Evolutionary conservation across 805 yeast genomes (phyloP).

Genomic region (Suhomyces pyralidae): DNA sequence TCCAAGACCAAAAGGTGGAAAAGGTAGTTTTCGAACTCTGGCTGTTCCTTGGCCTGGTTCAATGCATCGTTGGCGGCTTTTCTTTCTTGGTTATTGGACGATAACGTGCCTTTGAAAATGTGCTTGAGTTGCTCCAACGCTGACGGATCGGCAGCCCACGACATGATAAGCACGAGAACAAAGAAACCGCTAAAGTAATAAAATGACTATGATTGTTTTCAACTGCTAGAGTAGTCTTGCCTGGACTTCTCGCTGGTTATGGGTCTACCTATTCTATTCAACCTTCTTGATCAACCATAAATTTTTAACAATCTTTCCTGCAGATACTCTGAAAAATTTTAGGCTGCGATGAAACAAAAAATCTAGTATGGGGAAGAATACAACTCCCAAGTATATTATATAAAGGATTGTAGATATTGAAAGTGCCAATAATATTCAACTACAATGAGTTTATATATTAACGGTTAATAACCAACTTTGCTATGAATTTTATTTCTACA

Average conservation of each 20-base stretch:
- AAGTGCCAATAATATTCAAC: too few species aligned
- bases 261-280: background rate
- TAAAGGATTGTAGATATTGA: too few species aligned
- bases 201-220: background rate
- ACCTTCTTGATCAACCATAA: background rate
- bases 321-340: background rate
- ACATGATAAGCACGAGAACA: slow-evolving; percentile 21
- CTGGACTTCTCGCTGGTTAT: background rate
- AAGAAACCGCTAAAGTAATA: too few species aligned
- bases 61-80: slow-evolving; percentile 70
- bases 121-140: slow-evolving; percentile 61
- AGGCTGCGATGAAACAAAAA: background rate
- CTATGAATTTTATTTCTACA: too few species aligned
- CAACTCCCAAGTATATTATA: too few species aligned
- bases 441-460: too few species aligned
- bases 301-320: background rate
- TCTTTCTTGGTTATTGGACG: slow-evolving; percentile 54
- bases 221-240: background rate
- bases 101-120: slow-evolving; percentile 69
- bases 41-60: slow-evolving; percentile 62
- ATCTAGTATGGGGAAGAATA: background rate
- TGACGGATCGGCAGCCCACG: slow-evolving; percentile 69
- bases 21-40: slow-evolving; percentile 80
- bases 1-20: slow-evolving; percentile 63
- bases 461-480: too few species aligned